Evolutionary conservation across 2,329 filamentous ascomycete species (phyloP).

Genomic region (Sporothrix inflata): DNA sequence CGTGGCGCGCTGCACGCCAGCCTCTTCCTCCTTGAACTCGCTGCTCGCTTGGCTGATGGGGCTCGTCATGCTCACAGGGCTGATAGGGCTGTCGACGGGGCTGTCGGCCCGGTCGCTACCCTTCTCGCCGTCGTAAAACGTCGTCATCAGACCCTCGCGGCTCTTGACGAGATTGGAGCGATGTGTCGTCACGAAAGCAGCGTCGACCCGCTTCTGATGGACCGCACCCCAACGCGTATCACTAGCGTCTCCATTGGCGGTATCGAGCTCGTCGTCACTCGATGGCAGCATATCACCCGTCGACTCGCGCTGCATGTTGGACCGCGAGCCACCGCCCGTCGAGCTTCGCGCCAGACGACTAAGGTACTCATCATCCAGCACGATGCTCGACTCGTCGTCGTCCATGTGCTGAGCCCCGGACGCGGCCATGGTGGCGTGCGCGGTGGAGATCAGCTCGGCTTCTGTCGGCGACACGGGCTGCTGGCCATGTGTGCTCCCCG

Average conservation of each 20-base stretch:
- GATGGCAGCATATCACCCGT: constrained; percentile 58
- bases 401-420: constrained; percentile 47
- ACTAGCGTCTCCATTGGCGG: constrained; percentile 7
- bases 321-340: constrained; percentile 31
- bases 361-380: constrained; percentile 74
- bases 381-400: constrained; percentile 64
- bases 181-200: constrained; percentile 60
- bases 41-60: constrained; percentile 32
- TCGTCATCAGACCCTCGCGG: constrained; percentile 55
- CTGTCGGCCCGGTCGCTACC: constrained; percentile 35
- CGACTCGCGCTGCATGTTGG: constrained; percentile 45
- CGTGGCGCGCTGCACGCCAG: constrained; percentile 63
- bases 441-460: background rate
- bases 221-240: constrained; percentile 50
- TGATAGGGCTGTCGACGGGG: constrained; percentile 24
- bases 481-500: constrained; percentile 50
- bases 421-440: background rate
- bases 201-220: constrained; percentile 48
- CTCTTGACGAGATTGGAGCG: constrained; percentile 54
- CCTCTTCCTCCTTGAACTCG: constrained; percentile 42
- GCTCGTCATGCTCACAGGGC: constrained; percentile 28
- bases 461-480: constrained; percentile 42
- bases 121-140: constrained; percentile 44
- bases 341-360: constrained; percentile 51
- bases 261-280: constrained; percentile 56